These are phyloP conservation scores for Salix viminalis DNA, from an alignment of 345 rosid genomes.

Conservation along the genomic window DNA sequence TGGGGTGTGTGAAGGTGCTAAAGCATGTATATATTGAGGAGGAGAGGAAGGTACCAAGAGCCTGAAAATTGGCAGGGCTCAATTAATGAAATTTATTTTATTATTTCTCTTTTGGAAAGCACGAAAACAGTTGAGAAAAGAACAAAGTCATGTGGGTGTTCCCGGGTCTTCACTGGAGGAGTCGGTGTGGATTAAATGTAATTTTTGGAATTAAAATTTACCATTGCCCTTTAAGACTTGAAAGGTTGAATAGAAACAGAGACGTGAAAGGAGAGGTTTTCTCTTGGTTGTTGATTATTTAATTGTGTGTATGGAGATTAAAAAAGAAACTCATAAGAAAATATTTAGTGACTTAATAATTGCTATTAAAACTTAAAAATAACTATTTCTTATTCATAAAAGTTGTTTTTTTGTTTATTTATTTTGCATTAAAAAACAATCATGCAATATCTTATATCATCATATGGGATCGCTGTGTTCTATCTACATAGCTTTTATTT, in stretches of 20 bases:
- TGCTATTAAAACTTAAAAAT: no score
- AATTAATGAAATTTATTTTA: constrained; percentile 32
- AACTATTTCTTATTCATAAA: no score
- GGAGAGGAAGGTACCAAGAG: constrained; percentile 48
- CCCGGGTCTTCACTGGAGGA: constrained; percentile 39
- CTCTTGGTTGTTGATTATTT: background rate
- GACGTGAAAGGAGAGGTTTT: background rate
- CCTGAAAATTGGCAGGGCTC: constrained; percentile 31
- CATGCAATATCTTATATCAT: no score
- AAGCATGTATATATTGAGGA: constrained; percentile 46
- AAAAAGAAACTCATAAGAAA: no score
- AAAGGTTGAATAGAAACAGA: background rate
- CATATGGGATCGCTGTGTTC: no score
- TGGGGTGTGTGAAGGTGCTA: constrained; percentile 22
- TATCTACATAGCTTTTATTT: no score
- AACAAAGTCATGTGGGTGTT: constrained; percentile 65
- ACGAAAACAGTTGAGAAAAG: constrained; percentile 35
- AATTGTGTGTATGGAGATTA: background rate
- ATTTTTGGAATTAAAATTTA: background rate
- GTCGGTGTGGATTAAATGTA: constrained; percentile 72
- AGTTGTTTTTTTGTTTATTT: no score
- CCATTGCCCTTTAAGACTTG: background rate
- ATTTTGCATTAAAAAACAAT: no score
- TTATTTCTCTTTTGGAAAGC: constrained; percentile 10
- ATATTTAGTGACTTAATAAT: no score